phyloP scores from a whole-genome alignment of 1,284 basidiomycete species.

The Puccinia triticina region DNA sequence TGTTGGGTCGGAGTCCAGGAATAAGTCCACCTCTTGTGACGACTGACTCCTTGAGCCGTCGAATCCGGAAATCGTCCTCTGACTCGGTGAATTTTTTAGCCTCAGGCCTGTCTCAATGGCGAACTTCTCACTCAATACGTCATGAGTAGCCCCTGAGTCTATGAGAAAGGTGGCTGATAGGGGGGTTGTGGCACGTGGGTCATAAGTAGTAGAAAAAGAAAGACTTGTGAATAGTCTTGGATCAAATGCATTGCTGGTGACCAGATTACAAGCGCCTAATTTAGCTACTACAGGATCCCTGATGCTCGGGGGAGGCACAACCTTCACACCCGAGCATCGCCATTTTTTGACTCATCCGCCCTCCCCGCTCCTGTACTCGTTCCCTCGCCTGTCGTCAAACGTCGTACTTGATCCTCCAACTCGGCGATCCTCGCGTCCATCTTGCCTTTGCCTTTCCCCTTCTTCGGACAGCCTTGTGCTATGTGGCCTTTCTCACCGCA shows the following conservation, averaged over 20 bases:
- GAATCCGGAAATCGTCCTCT: neutral
- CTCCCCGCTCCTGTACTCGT: no score
- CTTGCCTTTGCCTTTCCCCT: no score
- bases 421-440: neutral
- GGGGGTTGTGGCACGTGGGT: neutral
- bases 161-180: neutral
- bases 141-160: neutral
- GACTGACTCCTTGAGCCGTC: neutral
- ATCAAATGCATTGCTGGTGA: conserved; percentile 2
- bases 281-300: no score
- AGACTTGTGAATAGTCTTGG: neutral
- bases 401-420: neutral
- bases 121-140: neutral
- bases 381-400: neutral
- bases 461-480: neutral
- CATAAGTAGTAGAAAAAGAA: neutral
- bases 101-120: neutral
- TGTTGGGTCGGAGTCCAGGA: neutral
- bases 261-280: neutral
- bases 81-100: no score
- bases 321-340: no score
- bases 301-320: no score
- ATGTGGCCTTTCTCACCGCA: neutral
- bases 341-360: neutral
- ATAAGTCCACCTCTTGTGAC: neutral